Evolutionary conservation across 306 rosid genomes (phyloP).

Genomic region (Cicer arietinum): DNA sequence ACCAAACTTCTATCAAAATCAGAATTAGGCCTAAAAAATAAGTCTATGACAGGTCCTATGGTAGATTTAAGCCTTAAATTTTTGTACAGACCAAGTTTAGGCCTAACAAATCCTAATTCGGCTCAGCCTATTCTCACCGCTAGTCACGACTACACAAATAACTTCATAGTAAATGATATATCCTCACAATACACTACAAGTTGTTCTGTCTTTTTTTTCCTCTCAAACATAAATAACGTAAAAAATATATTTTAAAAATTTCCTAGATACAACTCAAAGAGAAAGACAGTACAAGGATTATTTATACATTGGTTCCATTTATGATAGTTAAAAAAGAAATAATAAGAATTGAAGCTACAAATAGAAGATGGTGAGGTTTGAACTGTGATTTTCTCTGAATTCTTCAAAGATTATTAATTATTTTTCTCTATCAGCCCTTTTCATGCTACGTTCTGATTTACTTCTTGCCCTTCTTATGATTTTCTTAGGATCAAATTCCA

Average conservation of each 20-base stretch:
- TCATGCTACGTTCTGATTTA: constrained; percentile 66
- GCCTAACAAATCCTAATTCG: too few relatives aligned
- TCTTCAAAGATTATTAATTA: constrained; percentile 26
- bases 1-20: too few relatives aligned
- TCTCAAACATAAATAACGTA: not conserved
- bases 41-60: too few relatives aligned
- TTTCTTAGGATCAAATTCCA: constrained; percentile 67
- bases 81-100: too few relatives aligned
- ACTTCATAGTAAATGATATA: not conserved
- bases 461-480: constrained; percentile 63
- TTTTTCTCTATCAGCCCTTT: constrained; percentile 60
- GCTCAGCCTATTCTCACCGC: too few relatives aligned
- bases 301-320: constrained; percentile 44
- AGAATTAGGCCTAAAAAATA: too few relatives aligned
- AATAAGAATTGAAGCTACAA: constrained; percentile 49
- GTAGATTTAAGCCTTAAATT: too few relatives aligned
- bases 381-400: constrained; percentile 34
- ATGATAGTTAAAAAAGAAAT: constrained; percentile 41
- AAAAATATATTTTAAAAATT: not conserved
- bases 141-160: too few relatives aligned
- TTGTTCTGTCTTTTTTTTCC: not conserved
- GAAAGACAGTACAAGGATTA: constrained; percentile 44
- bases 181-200: not conserved
- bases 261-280: constrained; percentile 3
- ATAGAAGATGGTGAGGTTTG: constrained; percentile 31